Base-by-base conservation (phyloP, 257 asterid species). In the Scutellaria galericulata region DNA sequence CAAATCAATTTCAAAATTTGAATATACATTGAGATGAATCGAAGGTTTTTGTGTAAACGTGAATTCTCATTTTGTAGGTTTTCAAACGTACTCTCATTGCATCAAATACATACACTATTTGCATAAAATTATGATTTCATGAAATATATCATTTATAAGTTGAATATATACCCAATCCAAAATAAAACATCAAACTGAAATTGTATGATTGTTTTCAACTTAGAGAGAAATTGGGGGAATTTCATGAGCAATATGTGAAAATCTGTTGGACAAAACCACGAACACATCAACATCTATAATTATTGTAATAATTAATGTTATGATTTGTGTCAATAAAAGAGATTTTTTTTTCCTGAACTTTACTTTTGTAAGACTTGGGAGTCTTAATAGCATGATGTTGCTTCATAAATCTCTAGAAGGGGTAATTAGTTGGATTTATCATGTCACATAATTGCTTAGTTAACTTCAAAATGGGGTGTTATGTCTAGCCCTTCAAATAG, bases 381-480 rank as follows among this genome's bases (percentile, higher is more conserved):
- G 44, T 40, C 80, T 76, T 68, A 51, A 53, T 42, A 62, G 40
- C 46, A 70, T 70, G 66, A 70, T 56, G 75, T 22, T 56, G 58
- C 75, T 70, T 70, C 48, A 45, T 35, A 13, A 13, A 60, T 53
- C 46, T 52, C 53, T 15, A 39, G 73, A 39, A 57, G 73, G 74
- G 64, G 39, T 57, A 60, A 75, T 66, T 75, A 47, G 64, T 51
- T 75, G 58, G 74, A 71, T 67, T 66, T 75, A 67, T 75, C 74
- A 66, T 75, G 79, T 48, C 74, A 58, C 79, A 75, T 75, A 67
- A 67, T 68, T 67, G 75, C 58, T 50, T n/a, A 15, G 31, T 68
- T 75, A 75, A 75, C 70, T 75, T 75, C 75, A 68, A 61, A 74
- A 12, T 51, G 70, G 75, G 75, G 63, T 68, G 62, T 69, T 46